Evolutionary conservation across 345 rosid species (phyloP), one percentile per base, ranked within the genome.

Genomic region (Citrus cavaleriei): DNA sequence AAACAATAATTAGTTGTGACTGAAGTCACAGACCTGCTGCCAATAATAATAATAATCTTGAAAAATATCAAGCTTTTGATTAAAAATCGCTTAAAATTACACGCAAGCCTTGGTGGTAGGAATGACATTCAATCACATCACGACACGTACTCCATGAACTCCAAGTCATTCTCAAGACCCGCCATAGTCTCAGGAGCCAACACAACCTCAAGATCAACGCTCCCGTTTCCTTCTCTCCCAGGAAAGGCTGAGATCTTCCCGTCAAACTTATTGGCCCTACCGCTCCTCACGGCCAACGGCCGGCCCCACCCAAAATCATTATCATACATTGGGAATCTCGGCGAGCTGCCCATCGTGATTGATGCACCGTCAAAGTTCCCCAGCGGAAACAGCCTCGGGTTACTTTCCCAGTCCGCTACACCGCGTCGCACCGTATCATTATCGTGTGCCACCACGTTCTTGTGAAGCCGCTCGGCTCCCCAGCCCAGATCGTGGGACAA

Each of bases 281-380:
- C 99, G 54, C 99, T 96, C 72, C 99, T 83, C 37, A 96, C 87
- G 0, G 98, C 99, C 82, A 91, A n/a, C 5, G 99, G 98, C 10
- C 82, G 87, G 5, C 98, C 98, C 99, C 99, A 96, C 58, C 99
- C 99, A 78, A 96, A 96, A 83, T 96, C 97, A 69, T 94, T 96
- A 49, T 88, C 79, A 79, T 94, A 96, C 99, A 96, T 96, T 0
- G 99, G 99, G 61, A 95, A 95, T 84, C 99, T 87, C 61, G 99
- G 98, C 7, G 99, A 95, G 80, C 99, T 95, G 0, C 99, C 99
- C 95, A 96, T 96, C 22, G 99, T 94, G 51, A 96, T 93, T 42
- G 97, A 94, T 34, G 99, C 99, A 4, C 99, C 99, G 69, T 96
- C 99, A 40, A 82, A 77, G 84, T 96, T 96, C 14, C 99, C 99